Evolutionary conservation across 139 green algal genomes (phyloP), one percentile per base, ranked within the genome.

Genomic region (Coelastrella sp.): DNA sequence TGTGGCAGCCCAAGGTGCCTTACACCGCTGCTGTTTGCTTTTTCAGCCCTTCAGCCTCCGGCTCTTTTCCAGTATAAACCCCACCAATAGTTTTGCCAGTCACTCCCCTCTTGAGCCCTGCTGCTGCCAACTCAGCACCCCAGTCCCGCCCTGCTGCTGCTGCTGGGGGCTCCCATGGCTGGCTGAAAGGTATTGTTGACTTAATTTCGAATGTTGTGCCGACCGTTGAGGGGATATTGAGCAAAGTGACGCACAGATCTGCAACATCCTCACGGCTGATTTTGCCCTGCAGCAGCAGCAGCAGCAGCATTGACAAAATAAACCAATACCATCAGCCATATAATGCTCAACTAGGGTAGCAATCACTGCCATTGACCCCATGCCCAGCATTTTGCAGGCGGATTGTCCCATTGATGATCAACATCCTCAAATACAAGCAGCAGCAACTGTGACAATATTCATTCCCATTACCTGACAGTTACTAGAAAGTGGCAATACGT

Each of bases 121-220:
- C 92, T 0, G 15, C 49, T 8, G 35, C 14, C 70, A 98, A 74
- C 66, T 92, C 56, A 3, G 78, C 75, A 4, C 9, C 24, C 95
- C 96, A 97, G 85, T 96, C 92, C 27, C 93, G 90, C 0, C 75
- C 58, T 60, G 90, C 22, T 70, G 49, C 84, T 20, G 88, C 22
- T 35, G 27, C 27, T 12, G 72, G 49, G 1, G 59, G 27, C 11
- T 57, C 58, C 90, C 93, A 98, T 0, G 95, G 93, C 87, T 96
- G 90, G 20, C 89, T 94, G 93, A 99, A 99, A 57, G 97, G 96
- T 60, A 97, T 88, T 0, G 95, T 96, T n/a, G 91, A 96, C 57
- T 95, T 96, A 59, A 99, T 91, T 93, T 99, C 97, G 94, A 99
- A 99, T 0, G 97, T 99, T 60, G 87, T 95, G 89, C 95, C 82